phyloP scores from a whole-genome alignment of 2,329 filamentous ascomycete genomes.

The Arthrobotrys musiformis region DNA sequence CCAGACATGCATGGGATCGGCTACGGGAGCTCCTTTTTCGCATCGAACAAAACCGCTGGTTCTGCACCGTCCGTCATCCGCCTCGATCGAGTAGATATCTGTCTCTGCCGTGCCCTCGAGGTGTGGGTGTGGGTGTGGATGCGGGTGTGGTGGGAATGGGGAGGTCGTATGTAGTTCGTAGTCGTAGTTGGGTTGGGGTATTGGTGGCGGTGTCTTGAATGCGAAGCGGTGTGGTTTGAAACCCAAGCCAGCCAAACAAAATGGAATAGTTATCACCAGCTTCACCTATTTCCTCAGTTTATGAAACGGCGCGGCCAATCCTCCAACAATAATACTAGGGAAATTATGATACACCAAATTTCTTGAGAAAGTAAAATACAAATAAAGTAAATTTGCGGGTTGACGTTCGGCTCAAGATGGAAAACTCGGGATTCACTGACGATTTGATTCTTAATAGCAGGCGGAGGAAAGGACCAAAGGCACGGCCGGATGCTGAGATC shows the following conservation, averaged over 20 bases:
- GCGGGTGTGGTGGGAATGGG: not conserved
- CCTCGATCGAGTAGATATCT: constrained; percentile 3
- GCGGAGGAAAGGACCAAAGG: constrained; percentile 21
- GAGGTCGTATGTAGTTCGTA: not conserved
- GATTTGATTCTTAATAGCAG: not conserved
- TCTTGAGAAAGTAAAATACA: not conserved
- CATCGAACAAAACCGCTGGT: not conserved
- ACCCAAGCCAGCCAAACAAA: not conserved
- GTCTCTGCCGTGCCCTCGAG: constrained; percentile 4
- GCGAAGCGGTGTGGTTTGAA: not conserved
- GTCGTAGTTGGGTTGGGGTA: not conserved
- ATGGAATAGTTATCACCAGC: not conserved
- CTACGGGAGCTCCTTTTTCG: constrained; percentile 37
- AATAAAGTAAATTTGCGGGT: not conserved
- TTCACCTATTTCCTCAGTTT: not conserved
- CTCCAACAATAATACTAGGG: not conserved
- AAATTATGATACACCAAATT: too few species aligned
- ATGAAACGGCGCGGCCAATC: not conserved
- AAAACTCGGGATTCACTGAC: not conserved
- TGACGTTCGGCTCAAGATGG: too few species aligned
- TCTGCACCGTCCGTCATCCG: constrained; percentile 1
- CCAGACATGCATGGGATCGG: constrained; percentile 27
- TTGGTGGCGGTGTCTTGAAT: not conserved
- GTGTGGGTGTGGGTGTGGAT: not conserved
- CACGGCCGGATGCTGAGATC: not conserved